Conservation (phyloP, 352 stramenopile genomes). For the Globisporangium polare region DNA sequence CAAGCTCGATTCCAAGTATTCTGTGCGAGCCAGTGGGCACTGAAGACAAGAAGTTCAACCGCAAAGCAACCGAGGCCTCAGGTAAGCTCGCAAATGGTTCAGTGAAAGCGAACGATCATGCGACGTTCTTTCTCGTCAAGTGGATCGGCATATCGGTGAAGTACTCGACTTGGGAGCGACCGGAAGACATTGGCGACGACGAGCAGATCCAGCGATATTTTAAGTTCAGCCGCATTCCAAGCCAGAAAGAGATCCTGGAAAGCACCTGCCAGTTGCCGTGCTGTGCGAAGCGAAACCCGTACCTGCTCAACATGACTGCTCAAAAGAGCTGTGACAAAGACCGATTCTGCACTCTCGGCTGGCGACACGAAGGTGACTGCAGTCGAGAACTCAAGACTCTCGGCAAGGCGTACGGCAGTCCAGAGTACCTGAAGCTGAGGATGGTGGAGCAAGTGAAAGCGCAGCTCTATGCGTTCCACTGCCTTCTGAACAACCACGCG, state of each 20-base stretch:
- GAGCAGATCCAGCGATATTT: constrained; percentile 89
- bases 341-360: constrained; percentile 79
- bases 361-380: constrained; percentile 67
- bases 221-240: constrained; percentile 83
- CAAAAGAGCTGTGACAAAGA: constrained; percentile 75
- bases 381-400: constrained; percentile 70
- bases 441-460: constrained; percentile 87
- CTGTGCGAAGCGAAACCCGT: constrained; percentile 74
- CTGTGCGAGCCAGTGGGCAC: constrained; percentile 32
- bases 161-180: constrained; percentile 85
- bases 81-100: constrained; percentile 13
- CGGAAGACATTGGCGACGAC: constrained; percentile 87
- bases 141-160: constrained; percentile 83
- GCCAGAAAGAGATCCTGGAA: constrained; percentile 74
- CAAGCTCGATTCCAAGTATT: constrained; percentile 41
- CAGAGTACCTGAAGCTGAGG: constrained; percentile 55
- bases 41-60: constrained; percentile 77
- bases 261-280: constrained; percentile 84
- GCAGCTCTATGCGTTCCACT: constrained; percentile 87
- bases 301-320: constrained; percentile 39
- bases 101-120: constrained; percentile 26
- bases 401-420: constrained; percentile 67
- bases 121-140: constrained; percentile 87
- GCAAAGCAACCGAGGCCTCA: constrained; percentile 24
- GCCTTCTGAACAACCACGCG: constrained; percentile 83